A percentile compares a stretch with the other conserved stretches of the same genome.
Conservation (phyloP, 768 basidiomycete species). For the Leccinum broughii region DNA sequence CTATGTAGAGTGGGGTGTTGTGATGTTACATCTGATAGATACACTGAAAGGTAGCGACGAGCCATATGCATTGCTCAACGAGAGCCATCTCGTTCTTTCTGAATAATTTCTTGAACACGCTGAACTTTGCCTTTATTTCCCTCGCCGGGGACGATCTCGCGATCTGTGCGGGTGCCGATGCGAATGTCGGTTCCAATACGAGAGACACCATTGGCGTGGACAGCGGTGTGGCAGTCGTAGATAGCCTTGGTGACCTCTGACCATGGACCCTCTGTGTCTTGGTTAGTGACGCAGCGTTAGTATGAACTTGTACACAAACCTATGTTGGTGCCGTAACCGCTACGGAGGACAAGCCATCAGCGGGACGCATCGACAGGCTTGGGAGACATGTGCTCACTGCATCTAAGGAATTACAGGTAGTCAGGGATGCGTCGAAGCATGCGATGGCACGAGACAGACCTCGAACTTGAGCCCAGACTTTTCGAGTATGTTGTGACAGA, state of each 20-base stretch:
- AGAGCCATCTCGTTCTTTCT: constrained; percentile 26
- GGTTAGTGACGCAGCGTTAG: constrained; percentile 1
- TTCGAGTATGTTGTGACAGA: constrained; percentile 81
- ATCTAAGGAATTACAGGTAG: constrained; percentile 24
- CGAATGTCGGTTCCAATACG: constrained; percentile 91
- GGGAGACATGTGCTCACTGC: constrained; percentile 34
- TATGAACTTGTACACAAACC: constrained; percentile 40
- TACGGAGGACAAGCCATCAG: constrained; percentile 30
- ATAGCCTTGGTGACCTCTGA: constrained; percentile 80
- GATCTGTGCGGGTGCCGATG: constrained; percentile 86
- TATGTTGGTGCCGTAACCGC: constrained; percentile 91
- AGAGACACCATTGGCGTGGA: constrained; percentile 73
- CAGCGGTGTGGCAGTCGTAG: constrained; percentile 86
- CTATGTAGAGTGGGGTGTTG: constrained; percentile 34
- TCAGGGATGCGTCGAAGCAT: background rate
- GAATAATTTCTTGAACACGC: constrained; percentile 79
- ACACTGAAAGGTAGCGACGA: background rate
- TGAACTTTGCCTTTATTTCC: constrained; percentile 81
- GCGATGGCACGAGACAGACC: constrained; percentile 40
- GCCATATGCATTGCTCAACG: constrained; percentile 2
- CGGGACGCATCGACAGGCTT: constrained; percentile 35
- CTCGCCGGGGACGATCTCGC: constrained; percentile 56
- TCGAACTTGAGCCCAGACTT: constrained; percentile 82
- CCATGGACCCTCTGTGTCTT: constrained; percentile 75
- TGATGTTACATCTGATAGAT: background rate